Conservation (phyloP, 2,329 filamentous ascomycete genomes). For the Canariomyces notabilis region DNA sequence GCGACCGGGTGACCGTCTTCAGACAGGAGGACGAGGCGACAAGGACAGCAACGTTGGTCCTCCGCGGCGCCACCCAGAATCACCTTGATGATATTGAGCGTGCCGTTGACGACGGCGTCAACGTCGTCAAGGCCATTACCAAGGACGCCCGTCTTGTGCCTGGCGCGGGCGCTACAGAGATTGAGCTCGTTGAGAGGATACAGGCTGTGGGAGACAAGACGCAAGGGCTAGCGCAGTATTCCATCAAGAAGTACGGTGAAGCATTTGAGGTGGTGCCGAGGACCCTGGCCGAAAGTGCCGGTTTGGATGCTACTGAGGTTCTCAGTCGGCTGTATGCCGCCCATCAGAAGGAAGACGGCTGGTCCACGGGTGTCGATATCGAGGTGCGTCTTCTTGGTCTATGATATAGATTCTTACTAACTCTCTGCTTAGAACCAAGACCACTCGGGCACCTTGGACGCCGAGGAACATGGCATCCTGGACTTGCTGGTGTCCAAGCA, state of each 20-base stretch:
- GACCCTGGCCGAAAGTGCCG: conserved; percentile 89
- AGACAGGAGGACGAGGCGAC: conserved; percentile 91
- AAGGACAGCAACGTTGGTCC: conserved; percentile 86
- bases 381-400: conserved; percentile 49
- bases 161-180: conserved; percentile 89
- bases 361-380: conserved; percentile 90
- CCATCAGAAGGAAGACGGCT: conserved; percentile 82
- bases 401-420: conserved; percentile 15
- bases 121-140: conserved; percentile 97
- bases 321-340: conserved; percentile 88
- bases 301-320: conserved; percentile 94
- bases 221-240: conserved; percentile 86
- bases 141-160: conserved; percentile 87
- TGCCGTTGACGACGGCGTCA: conserved; percentile 95
- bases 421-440: conserved; percentile 58
- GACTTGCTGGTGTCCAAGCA: conserved; percentile 88
- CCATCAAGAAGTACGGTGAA: conserved; percentile 95
- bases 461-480: conserved; percentile 81
- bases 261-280: conserved; percentile 96
- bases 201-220: conserved; percentile 88
- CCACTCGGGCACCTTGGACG: conserved; percentile 75
- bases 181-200: conserved; percentile 89
- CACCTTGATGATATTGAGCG: conserved; percentile 96
- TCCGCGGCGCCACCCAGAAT: conserved; percentile 95
- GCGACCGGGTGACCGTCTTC: conserved; percentile 97